These are phyloP conservation scores for Ganoderma boninense DNA, from an alignment of 1,284 basidiomycete genomes.

Conservation along the genomic window DNA sequence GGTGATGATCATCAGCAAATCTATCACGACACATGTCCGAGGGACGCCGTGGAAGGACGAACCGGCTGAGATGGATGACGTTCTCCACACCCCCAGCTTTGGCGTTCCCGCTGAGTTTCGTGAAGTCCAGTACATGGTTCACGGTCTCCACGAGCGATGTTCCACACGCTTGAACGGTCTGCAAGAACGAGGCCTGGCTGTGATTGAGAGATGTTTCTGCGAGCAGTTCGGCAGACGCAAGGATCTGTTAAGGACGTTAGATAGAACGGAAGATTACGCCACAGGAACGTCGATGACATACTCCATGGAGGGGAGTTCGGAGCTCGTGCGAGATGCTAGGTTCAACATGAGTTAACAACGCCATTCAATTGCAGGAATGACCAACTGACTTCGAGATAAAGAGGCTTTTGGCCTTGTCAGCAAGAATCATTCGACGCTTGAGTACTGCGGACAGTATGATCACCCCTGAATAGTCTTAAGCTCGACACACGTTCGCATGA, in stretches of 20 bases:
- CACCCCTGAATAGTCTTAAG: constrained; percentile 61
- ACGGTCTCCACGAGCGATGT: constrained; percentile 89
- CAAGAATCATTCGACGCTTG: constrained; percentile 92
- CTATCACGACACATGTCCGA: background rate
- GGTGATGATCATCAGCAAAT: background rate
- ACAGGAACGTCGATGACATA: constrained; percentile 42
- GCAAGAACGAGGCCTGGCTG: constrained; percentile 87
- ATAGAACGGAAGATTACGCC: background rate
- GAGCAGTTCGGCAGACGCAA: constrained; percentile 91
- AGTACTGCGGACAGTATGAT: constrained; percentile 95
- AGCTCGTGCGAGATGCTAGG: constrained; percentile 93
- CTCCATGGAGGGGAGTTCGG: constrained; percentile 89
- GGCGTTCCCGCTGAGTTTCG: constrained; percentile 91
- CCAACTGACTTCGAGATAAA: constrained; percentile 86
- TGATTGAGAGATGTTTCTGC: constrained; percentile 84
- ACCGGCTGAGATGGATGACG: constrained; percentile 76
- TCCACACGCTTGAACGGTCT: constrained; percentile 89
- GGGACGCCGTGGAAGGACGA: constrained; percentile 28
- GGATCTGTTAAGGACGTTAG: constrained; percentile 59
- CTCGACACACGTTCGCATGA: background rate
- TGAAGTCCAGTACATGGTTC: constrained; percentile 97
- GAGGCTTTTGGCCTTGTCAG: constrained; percentile 91
- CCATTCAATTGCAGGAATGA: constrained; percentile 3
- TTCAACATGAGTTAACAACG: constrained; percentile 17
- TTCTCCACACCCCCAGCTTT: constrained; percentile 81